Base-by-base conservation (phyloP, 495 filamentous ascomycete species). In the Podospora didyma region DNA sequence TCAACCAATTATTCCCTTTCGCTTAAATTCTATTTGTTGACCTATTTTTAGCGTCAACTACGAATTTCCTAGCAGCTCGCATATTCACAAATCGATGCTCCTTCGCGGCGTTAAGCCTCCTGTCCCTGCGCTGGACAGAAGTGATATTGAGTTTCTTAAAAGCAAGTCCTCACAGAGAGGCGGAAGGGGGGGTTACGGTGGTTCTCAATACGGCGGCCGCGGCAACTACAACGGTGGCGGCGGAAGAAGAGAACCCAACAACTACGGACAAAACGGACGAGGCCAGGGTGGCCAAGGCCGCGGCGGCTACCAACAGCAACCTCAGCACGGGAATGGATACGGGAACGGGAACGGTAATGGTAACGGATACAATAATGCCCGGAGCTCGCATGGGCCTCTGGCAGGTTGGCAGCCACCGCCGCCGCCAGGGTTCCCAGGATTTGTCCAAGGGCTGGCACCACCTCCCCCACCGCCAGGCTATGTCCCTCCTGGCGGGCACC, bases 1-100 rank as follows among this genome's bases (percentile, higher is more conserved):
- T 51, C 35, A 14, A 26, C 37, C 37, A 7, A 14, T 5, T 17
- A 5, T 42, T 17, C 12, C 26, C 41, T 49, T 17, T 49, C 53
- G 35, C 24, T 49, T 20, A 47, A 12, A 58, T 10, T 9, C 21
- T 20, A 37, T 46, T 51, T 23, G 7, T 14, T 65, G 53, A 66
- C 57, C 51, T 46, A 24, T 50, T 19, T 46, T 14, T 54, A 96
- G 89, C 61, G 89, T 96, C 46, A 71, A 87, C 57, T 99, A 96
- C 68, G 82, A 88, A 26, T 88, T 96, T 69, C 92, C 92, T 0
- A 73, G 80, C 41, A 82, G 81, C 12, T 72, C 73, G 16, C 79
- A 88, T 61, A 72, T 83, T 19, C 94, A 99, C 73, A 97, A 96
- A 63, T 96, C 92, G 7, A 94, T 95, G 89, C 80, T 99, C 22